Evolutionary conservation across 441 rosid genomes (phyloP).

Genomic region (Erodium moschatum): DNA sequence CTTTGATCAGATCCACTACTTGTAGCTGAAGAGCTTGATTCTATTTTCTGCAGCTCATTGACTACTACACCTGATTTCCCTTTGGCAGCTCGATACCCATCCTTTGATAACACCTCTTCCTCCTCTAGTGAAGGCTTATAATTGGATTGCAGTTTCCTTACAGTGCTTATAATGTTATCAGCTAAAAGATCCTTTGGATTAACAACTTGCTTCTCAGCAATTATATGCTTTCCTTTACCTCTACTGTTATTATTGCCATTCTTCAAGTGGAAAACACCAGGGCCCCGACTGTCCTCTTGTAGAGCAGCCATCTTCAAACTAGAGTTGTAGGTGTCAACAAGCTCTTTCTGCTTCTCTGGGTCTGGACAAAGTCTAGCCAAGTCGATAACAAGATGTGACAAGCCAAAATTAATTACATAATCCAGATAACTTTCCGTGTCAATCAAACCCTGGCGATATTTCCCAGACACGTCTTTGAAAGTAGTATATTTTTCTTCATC

Average conservation of each 20-base stretch:
- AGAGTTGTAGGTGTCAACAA: constrained; percentile 54
- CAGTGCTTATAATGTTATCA: constrained; percentile 46
- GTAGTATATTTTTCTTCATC: constrained; percentile 59
- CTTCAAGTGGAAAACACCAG: constrained; percentile 24
- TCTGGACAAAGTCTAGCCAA: constrained; percentile 87
- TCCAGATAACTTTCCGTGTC: constrained; percentile 51
- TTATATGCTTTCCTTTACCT: constrained; percentile 44
- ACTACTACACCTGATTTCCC: constrained; percentile 36
- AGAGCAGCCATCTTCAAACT: constrained; percentile 28
- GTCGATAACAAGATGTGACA: constrained; percentile 67
- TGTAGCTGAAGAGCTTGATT: constrained; percentile 16
- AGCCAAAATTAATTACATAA: constrained; percentile 50
- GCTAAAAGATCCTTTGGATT: constrained; percentile 36
- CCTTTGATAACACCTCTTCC: constrained; percentile 45
- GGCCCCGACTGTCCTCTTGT: constrained; percentile 33
- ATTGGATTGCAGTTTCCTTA: constrained; percentile 46
- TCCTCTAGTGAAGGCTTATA: constrained; percentile 39
- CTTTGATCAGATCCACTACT: constrained; percentile 26
- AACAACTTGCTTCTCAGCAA: constrained; percentile 20
- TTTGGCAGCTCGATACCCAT: constrained; percentile 46
- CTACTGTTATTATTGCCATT: constrained; percentile 37
- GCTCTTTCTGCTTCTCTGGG: constrained; percentile 70
- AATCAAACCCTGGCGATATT: constrained; percentile 72
- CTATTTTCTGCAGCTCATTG: constrained; percentile 30
- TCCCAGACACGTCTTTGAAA: constrained; percentile 66